Base-by-base conservation (phyloP, 2,329 filamentous ascomycete species). In the Fusarium bactridioides region DNA sequence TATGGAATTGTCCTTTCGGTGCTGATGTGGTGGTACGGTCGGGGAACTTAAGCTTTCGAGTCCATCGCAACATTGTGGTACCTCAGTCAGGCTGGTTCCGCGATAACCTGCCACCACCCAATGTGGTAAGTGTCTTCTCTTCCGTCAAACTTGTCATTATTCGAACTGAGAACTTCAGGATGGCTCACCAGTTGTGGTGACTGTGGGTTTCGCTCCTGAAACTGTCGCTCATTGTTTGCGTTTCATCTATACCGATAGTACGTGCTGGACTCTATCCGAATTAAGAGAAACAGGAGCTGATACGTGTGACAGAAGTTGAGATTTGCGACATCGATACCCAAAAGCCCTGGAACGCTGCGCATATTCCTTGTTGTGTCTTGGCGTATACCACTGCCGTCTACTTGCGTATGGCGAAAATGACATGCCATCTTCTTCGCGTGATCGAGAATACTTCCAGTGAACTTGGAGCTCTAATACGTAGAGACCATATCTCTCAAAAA, bases 231-330 rank as follows among this genome's bases (percentile, higher is more conserved):
- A 80, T 58, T 79, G 79, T 58, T 74, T 83, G 29, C 74, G 75
- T 33, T 83, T 79, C 63, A 77, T 83, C 56, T 83, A 83, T 59
- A 81, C 79, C 10, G 68, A 78, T 25, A 74, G 82, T 81, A 65
- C 64, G 80, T 74, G n/a, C 13, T 18, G 41, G 10, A 12, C 15
- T 45, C 33, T 21, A 27, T 23, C 23, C n/a, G 19, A n/a, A 38
- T 37, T 21, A 12, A 29, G 9, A 33, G 21, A 9, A 27, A 13
- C 12, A n/a, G 8, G 47, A 29, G 48, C 66, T 68, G 40, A 74
- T 56, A n/a, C 7, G 11, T n/a, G 41, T 18, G 10, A 44, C 43
- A 81, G 79, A 63, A 50, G 69, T 77, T 18, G 79, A 80, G 10
- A 70, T 79, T 16, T 80, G 78, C 29, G 76, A 81, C 10, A 74